These are phyloP conservation scores for Metschnikowia koreensis DNA, from an alignment of 805 yeast genomes.

Conservation along the genomic window DNA sequence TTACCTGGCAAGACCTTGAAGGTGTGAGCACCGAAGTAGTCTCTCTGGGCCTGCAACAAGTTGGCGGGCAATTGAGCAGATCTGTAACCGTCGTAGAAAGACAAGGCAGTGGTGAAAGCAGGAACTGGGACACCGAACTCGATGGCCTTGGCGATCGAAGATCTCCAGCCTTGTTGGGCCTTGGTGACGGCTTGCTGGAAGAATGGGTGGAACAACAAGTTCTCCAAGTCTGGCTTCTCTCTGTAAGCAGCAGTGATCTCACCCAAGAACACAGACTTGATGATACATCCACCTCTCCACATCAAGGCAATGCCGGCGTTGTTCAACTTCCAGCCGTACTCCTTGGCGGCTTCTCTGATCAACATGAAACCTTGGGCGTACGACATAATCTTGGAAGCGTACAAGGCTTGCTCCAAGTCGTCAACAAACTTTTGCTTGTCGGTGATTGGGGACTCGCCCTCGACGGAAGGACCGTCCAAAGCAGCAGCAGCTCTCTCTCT, in stretches of 20 bases:
- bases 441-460: constrained; percentile 57
- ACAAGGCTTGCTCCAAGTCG: constrained; percentile 95
- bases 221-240: constrained; percentile 88
- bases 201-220: constrained; percentile 93
- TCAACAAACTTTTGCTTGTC: constrained; percentile 85
- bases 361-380: constrained; percentile 99
- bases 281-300: constrained; percentile 99
- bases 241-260: constrained; percentile 97
- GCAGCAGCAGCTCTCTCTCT: constrained; percentile 81
- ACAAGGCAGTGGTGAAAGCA: constrained; percentile 93
- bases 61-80: constrained; percentile 94
- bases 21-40: constrained; percentile 99
- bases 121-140: constrained; percentile 94
- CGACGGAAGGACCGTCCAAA: constrained; percentile 74
- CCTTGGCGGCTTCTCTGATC: constrained; percentile 96
- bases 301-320: constrained; percentile 97
- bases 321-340: constrained; percentile 95
- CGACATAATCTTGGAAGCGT: constrained; percentile 97
- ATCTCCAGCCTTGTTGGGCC: constrained; percentile 97
- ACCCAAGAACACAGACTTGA: constrained; percentile 96
- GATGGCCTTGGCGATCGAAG: constrained; percentile 73
- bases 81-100: constrained; percentile 99
- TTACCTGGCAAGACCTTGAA: constrained; percentile 89
- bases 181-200: constrained; percentile 85
- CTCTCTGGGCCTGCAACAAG: constrained; percentile 99